Conservation (phyloP, 1,284 basidiomycete genomes). For the Irpex lacteus region DNA sequence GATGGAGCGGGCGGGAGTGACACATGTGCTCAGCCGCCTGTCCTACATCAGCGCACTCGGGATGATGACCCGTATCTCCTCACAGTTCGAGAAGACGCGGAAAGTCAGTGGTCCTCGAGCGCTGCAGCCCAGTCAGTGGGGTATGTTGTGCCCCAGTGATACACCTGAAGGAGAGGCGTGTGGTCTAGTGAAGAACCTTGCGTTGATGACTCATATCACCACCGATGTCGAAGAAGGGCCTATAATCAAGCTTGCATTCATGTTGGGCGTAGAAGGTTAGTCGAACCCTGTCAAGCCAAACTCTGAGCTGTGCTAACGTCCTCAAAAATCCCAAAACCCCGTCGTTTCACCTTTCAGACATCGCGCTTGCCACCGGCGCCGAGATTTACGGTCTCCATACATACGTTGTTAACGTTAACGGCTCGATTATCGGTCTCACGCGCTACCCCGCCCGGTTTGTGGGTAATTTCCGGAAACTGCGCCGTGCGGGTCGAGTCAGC, state of each 20-base stretch:
- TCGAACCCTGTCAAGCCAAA: constrained; percentile 9
- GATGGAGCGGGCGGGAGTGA: constrained; percentile 99
- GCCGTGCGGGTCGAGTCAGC: constrained; percentile 88
- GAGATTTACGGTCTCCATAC: constrained; percentile 94
- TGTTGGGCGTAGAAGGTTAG: constrained; percentile 93
- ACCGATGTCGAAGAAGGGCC: constrained; percentile 98
- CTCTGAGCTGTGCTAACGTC: no score
- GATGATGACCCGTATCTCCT: constrained; percentile 99
- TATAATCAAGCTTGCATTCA: constrained; percentile 85
- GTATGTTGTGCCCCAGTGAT: constrained; percentile 97
- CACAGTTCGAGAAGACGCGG: constrained; percentile 99
- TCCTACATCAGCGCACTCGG: constrained; percentile 97
- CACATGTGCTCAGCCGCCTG: constrained; percentile 94
- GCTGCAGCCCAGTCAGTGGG: constrained; percentile 98
- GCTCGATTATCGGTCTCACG: constrained; percentile 92
- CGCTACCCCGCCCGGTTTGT: constrained; percentile 88
- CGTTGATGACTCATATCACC: constrained; percentile 99
- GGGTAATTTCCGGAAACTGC: constrained; percentile 85
- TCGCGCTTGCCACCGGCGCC: constrained; percentile 87
- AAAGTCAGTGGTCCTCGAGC: constrained; percentile 99
- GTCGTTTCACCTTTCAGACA: constrained; percentile 55
- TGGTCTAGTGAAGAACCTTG: constrained; percentile 97
- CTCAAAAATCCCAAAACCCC: no score
- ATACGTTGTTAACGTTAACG: constrained; percentile 97
- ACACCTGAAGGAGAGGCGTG: constrained; percentile 99